Conservation (phyloP, 805 yeast species). For the Candida patagonica region DNA sequence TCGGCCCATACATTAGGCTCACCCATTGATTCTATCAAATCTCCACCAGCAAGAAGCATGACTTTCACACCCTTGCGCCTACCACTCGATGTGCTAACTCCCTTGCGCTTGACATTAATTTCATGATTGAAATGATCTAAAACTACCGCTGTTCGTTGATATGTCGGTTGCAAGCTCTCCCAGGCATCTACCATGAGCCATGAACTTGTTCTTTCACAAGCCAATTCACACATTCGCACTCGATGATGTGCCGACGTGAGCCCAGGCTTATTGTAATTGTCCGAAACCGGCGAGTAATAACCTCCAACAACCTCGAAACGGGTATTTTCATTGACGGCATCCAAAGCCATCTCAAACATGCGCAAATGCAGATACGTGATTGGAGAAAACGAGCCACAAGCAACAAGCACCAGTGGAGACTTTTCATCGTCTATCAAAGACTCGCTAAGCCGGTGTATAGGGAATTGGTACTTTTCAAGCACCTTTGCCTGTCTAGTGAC, state of each 20-base stretch:
- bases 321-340: conserved; percentile 83
- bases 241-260: conserved; percentile 82
- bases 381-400: conserved; percentile 96
- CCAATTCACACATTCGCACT: conserved; percentile 91
- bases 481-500: conserved; percentile 76
- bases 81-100: conserved; percentile 45
- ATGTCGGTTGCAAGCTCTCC: conserved; percentile 88
- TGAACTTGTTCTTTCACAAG: conserved; percentile 90
- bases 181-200: conserved; percentile 99
- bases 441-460: conserved; percentile 74
- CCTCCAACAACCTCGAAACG: conserved; percentile 95
- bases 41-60: conserved; percentile 97
- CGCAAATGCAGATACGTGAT: conserved; percentile 89
- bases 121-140: conserved; percentile 95
- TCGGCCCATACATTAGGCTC: conserved; percentile 99
- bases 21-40: conserved; percentile 97
- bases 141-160: conserved; percentile 90
- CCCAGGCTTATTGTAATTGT: conserved; percentile 88
- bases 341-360: conserved; percentile 99
- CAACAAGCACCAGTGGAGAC: conserved; percentile 86
- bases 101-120: conserved; percentile 82
- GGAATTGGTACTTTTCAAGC: conserved; percentile 66
- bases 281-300: conserved; percentile 84
- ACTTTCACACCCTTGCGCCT: conserved; percentile 72
- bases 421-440: conserved; percentile 64